Evolutionary conservation across 768 basidiomycete genomes (phyloP).

Genomic region (Mycena haematopus): DNA sequence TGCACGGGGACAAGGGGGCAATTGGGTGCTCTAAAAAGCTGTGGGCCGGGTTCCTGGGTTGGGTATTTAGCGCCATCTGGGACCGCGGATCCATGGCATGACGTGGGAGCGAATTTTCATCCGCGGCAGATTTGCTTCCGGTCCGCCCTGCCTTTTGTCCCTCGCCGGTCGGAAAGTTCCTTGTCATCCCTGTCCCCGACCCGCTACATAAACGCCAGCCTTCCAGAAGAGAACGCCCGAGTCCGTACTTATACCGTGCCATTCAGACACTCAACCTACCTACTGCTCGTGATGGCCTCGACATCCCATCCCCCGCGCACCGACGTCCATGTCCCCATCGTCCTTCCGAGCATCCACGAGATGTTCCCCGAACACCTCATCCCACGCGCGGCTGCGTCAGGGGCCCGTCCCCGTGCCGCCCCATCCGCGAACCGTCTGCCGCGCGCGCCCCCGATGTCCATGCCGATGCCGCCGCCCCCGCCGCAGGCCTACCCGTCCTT

Average conservation of each 20-base stretch:
- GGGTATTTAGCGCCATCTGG: neutral
- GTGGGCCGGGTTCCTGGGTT: neutral
- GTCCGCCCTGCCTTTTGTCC: neutral
- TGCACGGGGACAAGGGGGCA: neutral
- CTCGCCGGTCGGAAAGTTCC: neutral
- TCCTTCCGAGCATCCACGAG: slow-evolving; percentile 18
- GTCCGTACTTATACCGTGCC: neutral
- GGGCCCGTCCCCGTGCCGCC: neutral
- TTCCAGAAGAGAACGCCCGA: neutral
- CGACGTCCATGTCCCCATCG: neutral
- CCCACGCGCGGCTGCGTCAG: neutral
- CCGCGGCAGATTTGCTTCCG: slow-evolving; percentile 4
- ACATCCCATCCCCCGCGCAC: neutral
- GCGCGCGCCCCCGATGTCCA: neutral
- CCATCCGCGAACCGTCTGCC: neutral
- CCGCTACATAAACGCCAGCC: slow-evolving; percentile 1
- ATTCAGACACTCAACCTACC: neutral
- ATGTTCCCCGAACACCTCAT: slow-evolving; percentile 19
- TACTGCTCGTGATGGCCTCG: neutral
- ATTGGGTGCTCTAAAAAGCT: no score
- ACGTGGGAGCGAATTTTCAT: neutral
- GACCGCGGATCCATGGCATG: slow-evolving; percentile 2
- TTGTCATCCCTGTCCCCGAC: neutral
- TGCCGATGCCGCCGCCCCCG: neutral
- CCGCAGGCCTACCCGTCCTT: slow-evolving; percentile 2